A percentile compares a stretch with the other conserved stretches of the same genome.
Conservation (phyloP, 192 early-diverging fungal genomes). For the Phlyctochytrium planicorne region DNA sequence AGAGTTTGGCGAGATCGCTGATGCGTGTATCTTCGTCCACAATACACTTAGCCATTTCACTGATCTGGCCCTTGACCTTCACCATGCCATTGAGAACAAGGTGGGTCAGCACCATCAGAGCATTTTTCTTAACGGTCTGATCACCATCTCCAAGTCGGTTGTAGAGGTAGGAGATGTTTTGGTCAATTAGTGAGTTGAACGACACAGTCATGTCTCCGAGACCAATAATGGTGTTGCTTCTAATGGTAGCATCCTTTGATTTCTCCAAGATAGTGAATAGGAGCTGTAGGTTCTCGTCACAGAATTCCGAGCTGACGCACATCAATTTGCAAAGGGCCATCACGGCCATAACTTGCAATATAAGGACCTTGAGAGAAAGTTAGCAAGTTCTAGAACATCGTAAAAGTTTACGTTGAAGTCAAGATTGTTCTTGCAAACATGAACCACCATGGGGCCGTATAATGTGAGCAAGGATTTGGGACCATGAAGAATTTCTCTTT, state of each 20-base stretch:
- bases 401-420: conserved; percentile 67
- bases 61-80: conserved; percentile 97
- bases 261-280: conserved; percentile 88
- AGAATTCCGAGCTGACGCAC: conserved; percentile 95
- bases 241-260: conserved; percentile 78
- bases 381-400: neutral
- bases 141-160: conserved; percentile 82
- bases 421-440: conserved; percentile 79
- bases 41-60: conserved; percentile 97
- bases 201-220: conserved; percentile 98
- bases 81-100: conserved; percentile 99
- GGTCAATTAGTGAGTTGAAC: conserved; percentile 95
- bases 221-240: conserved; percentile 93
- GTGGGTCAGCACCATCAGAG: conserved; percentile 98
- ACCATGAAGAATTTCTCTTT: conserved; percentile 87
- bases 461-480: conserved; percentile 69
- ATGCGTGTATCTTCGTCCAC: conserved; percentile 81
- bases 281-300: conserved; percentile 87
- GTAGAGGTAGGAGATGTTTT: conserved; percentile 94
- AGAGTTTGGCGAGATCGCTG: conserved; percentile 87
- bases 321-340: conserved; percentile 93
- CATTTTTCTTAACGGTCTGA: conserved; percentile 85
- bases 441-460: conserved; percentile 80
- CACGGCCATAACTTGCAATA: conserved; percentile 85
- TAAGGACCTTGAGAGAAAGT: conserved; percentile 57